Base-by-base conservation (phyloP, 1,139 yeast genomes). In the Yarrowia galli region DNA sequence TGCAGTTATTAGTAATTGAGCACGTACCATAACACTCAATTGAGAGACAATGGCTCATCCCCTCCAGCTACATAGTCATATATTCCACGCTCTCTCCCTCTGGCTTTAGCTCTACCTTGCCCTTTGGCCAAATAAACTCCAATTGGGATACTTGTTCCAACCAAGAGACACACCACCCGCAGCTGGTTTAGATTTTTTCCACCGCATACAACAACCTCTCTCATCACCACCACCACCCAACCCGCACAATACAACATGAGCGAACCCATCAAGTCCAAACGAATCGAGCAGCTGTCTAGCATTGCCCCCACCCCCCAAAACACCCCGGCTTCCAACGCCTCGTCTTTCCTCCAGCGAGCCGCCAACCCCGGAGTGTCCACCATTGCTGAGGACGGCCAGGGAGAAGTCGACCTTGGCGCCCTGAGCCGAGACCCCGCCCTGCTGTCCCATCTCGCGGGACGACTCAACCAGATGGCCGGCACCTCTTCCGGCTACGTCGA, bases 231-330 rank as follows among this genome's bases (percentile, higher is more conserved):
- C 28, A 23, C 48, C 12, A 28, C 63, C 40, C 61, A 40, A 36
- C 23, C 16, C 10, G 22, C 18, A 25, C 48, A 43, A 76, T 72
- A 72, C 75, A 74, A 71, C 76, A 88, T 88, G 91, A 82, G 89
- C 69, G 91, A 85, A 79, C 91, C 91, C 65, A 88, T 87, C 77
- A 86, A 86, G 80, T 79, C 74, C 75, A 77, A 84, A 81, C 79
- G 87, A 76, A 80, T 86, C 73, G 89, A 89, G 76, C 92, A 91
- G 77, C 87, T 92, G 73, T 89, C 96, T 73, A 88, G 89, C 76
- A 38, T 61, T 32, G 99, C 99, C 6, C 99, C 99, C 65, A 95
- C 99, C 2, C 99, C 99, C 15, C 99, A 96, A 78, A 95, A 95
- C 83, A 95, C 99, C 1, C 99, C 99, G 28, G 91, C 98, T 5